Evolutionary conservation across 768 basidiomycete genomes (phyloP).

Genomic region (Asterophora parasitica): DNA sequence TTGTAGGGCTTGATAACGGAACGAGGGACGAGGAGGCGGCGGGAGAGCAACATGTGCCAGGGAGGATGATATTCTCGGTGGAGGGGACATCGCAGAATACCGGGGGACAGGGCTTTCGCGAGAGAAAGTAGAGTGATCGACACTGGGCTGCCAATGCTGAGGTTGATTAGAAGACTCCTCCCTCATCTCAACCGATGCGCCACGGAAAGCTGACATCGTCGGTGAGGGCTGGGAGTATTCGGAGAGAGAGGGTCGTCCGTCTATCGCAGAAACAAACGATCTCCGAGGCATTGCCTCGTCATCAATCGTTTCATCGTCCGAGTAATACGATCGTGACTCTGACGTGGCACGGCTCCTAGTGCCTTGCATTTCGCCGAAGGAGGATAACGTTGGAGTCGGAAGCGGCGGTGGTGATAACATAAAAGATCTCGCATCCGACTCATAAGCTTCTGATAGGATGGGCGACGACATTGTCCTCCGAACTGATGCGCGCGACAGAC

Average conservation of each 20-base stretch:
- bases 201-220: conserved; percentile 76
- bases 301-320: conserved; percentile 33
- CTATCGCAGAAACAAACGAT: conserved; percentile 48
- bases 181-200: conserved; percentile 37
- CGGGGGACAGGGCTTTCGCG: conserved; percentile 28
- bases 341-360: conserved; percentile 20
- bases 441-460: conserved; percentile 41
- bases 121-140: conserved; percentile 19
- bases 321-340: conserved; percentile 24
- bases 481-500: conserved; percentile 19
- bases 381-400: conserved; percentile 17
- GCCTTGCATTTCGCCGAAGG: conserved; percentile 22
- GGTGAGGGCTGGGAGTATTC: conserved; percentile 71
- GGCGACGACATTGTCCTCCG: conserved; percentile 54
- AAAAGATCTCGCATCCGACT: conserved; percentile 24
- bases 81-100: conserved; percentile 45
- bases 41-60: conserved; percentile 50
- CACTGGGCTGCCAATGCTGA: conserved; percentile 20
- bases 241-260: conserved; percentile 54
- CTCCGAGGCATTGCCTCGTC: conserved; percentile 33
- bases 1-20: conserved; percentile 19
- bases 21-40: conserved; percentile 46
- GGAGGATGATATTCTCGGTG: conserved; percentile 64
- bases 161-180: conserved; percentile 21
- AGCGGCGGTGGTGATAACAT: conserved; percentile 45